Percentiles rank a stretch among this genome's conserved stretches.
Evolutionary conservation across 768 basidiomycete species (phyloP).

Genomic region (Hygrophorus pudorinus): DNA sequence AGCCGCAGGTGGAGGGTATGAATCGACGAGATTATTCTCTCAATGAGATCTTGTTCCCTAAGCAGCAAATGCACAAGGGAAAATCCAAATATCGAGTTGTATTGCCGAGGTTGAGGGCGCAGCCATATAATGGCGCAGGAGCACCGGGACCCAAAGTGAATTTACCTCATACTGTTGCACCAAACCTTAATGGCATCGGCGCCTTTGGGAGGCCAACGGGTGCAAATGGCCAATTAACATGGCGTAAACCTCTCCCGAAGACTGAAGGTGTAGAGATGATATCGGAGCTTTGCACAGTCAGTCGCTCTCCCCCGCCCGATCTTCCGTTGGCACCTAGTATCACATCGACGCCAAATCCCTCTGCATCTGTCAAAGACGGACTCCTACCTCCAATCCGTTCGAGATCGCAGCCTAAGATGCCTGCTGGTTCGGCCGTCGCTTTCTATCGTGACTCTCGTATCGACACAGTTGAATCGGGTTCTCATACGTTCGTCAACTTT

Average conservation of each 20-base stretch:
- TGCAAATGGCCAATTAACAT: constrained; percentile 32
- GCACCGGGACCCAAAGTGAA: constrained; percentile 19
- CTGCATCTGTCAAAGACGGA: constrained; percentile 21
- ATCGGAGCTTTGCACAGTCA: constrained; percentile 39
- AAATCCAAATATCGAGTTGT: constrained; percentile 31
- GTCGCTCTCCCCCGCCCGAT: constrained; percentile 61
- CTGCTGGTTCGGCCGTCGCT: constrained; percentile 59
- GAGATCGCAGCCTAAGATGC: constrained; percentile 60
- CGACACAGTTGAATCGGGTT: constrained; percentile 36
- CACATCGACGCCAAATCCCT: constrained; percentile 23
- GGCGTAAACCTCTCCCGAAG: constrained; percentile 29
- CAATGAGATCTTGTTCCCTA: constrained; percentile 56
- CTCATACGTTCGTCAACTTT: constrained; percentile 53
- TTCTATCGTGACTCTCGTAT: constrained; percentile 61
- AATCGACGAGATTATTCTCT: constrained; percentile 48
- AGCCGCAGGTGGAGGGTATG: constrained; percentile 63
- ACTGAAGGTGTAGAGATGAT: constrained; percentile 11
- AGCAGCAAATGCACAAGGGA: constrained; percentile 26
- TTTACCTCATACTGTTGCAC: constrained; percentile 16
- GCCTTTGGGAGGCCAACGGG: constrained; percentile 33
- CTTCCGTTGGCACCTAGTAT: constrained; percentile 20
- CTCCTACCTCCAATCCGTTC: constrained; percentile 24
- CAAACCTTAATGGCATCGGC: constrained; percentile 20
- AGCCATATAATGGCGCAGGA: neutral
- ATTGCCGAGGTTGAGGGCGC: constrained; percentile 25